These are phyloP conservation scores for Solanum chiquidenum DNA, from an alignment of 257 asterid species.

Conservation along the genomic window DNA sequence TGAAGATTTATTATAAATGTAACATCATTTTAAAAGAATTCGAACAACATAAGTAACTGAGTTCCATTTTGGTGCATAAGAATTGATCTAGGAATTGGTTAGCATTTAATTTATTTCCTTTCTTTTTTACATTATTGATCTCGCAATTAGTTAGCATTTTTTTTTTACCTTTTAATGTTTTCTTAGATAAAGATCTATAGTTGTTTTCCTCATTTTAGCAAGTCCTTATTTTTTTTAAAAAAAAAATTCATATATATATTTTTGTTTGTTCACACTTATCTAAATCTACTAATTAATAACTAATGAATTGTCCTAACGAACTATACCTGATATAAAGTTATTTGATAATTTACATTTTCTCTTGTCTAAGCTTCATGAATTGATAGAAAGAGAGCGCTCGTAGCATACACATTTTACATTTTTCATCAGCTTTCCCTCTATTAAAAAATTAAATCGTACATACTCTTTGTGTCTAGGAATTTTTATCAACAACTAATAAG, in stretches of 20 bases:
- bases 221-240: no score
- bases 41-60: background rate
- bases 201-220: background rate
- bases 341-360: background rate
- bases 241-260: background rate
- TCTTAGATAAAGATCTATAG: background rate
- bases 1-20: background rate
- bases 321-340: background rate
- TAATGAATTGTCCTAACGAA: background rate
- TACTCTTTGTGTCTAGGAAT: background rate
- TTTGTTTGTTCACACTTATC: background rate
- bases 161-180: background rate
- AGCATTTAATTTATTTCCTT: background rate
- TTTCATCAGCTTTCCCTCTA: background rate
- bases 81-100: background rate
- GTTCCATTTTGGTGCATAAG: background rate
- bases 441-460: background rate
- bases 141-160: background rate
- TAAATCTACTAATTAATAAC: background rate
- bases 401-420: no score
- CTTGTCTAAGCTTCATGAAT: background rate
- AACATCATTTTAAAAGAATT: background rate
- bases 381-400: no score
- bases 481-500: background rate
- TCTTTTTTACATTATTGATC: background rate